Conservation (phyloP, 441 rosid genomes). For the Gossypium aridum region DNA sequence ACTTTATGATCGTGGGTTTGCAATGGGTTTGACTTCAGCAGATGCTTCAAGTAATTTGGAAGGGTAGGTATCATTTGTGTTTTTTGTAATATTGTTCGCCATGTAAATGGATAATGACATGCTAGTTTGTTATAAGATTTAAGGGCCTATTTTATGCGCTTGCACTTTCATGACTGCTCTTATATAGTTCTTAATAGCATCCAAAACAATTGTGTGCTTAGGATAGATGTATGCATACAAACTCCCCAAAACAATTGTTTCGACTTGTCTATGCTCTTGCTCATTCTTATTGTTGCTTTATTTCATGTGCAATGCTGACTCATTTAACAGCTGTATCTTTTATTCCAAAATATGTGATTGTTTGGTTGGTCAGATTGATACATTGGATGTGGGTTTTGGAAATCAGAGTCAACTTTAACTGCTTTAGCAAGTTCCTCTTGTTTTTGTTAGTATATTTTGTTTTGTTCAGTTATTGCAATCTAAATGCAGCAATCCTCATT, state of each 20-base stretch:
- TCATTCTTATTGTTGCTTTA: background rate
- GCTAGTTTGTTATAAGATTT: background rate
- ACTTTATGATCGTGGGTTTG: slow-evolving; percentile 86
- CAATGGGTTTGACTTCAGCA: slow-evolving; percentile 69
- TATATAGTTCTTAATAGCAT: background rate
- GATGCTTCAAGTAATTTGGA: slow-evolving; percentile 59
- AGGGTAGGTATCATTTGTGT: slow-evolving; percentile 40
- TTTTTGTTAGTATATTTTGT: background rate
- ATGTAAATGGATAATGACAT: background rate
- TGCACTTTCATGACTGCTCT: background rate
- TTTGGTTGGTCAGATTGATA: background rate
- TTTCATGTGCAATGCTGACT: background rate
- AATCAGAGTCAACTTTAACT: background rate
- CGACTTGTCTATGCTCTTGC: background rate
- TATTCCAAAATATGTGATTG: background rate
- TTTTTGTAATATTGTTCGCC: background rate
- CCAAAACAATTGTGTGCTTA: background rate
- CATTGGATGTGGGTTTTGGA: background rate
- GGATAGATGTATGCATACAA: background rate
- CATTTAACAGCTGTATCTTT: background rate
- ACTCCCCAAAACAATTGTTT: background rate
- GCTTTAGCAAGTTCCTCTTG: background rate
- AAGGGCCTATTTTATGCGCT: background rate
- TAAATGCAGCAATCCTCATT: background rate
- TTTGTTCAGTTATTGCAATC: background rate